Evolutionary conservation across 768 basidiomycete genomes (phyloP), one percentile per base, ranked within the genome.

Genomic region (Thelephora aurantiotincta): DNA sequence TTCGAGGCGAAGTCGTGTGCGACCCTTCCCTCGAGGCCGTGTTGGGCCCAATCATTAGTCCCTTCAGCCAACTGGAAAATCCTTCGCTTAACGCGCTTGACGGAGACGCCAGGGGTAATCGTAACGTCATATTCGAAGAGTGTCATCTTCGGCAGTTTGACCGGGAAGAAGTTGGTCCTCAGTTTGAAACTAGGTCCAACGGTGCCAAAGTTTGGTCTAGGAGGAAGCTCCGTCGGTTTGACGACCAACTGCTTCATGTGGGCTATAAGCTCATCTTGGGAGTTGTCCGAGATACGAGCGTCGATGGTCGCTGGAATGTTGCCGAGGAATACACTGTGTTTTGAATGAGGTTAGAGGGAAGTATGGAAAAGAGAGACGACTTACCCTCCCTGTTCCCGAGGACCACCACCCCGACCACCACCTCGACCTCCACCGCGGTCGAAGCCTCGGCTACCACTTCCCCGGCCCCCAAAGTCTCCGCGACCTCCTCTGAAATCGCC

Each of bases 111-210:
- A 41, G 72, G 73, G 0, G 61, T 54, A 18, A 72, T 65, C n/a
- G 59, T 52, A 30, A 73, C 64, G 44, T 70, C 70, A 48, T 75
- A 75, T 48, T 75, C 74, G 51, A 65, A 64, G 19, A 77, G 38
- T 1, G 70, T 67, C 5, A 65, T 67, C 48, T 68, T 69, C 5
- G 73, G 72, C 14, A 74, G 60, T 13, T 57, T 59, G 18, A 77
- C 57, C 7, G 74, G 65, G 54, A 77, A 75, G 60, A 74, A 75
- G 47, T 75, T 75, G 2, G 74, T 59, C 18, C 74, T 70, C 35
- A 77, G 63, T 47, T 67, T 71, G 60, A 76, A 67, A 36, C 58
- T 52, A 13, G 18, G 62, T 20, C 74, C 74, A 2, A 53, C 56
- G 0, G 61, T 67, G 33, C 74, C 74, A 54, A 66, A 75, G 46